phyloP scores from a whole-genome alignment of 345 rosid genomes.

The Eucalyptus tenuipes region DNA sequence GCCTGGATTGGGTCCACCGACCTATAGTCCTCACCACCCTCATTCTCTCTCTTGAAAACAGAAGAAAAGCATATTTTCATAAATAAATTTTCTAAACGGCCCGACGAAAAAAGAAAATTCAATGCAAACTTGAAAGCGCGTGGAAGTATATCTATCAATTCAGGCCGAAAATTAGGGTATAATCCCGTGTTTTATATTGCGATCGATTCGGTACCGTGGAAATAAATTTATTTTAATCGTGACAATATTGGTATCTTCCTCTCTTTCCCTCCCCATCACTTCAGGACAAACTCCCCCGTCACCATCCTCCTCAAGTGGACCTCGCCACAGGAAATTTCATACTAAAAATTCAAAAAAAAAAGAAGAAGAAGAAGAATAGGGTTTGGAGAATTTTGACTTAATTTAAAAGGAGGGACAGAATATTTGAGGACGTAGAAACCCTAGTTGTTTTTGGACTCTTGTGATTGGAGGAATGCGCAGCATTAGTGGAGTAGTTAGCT shows the following conservation, averaged over 20 bases:
- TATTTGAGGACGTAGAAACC: not conserved
- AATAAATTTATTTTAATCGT: not conserved
- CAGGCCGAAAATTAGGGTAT: not conserved
- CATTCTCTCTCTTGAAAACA: not conserved
- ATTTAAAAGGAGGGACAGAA: not conserved
- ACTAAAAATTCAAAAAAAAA: not conserved
- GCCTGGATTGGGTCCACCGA: not conserved
- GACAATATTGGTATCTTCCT: not conserved
- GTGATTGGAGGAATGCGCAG: not conserved
- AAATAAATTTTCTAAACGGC: not conserved
- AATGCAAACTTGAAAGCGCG: not conserved
- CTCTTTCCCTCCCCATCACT: not conserved
- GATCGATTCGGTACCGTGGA: not conserved
- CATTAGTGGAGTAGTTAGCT: not conserved
- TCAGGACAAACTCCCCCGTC: not conserved
- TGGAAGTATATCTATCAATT: not conserved
- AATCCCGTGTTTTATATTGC: not conserved
- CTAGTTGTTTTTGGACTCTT: not conserved
- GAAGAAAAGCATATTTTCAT: not conserved
- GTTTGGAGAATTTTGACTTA: not conserved
- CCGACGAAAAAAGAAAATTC: not conserved
- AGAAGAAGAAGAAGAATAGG: not conserved
- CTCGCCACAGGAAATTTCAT: not conserved
- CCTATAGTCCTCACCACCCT: not conserved
- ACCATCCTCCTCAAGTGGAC: not conserved